Percentiles rank a stretch among this genome's conserved stretches.
Conservation (phyloP, 2,329 filamentous ascomycete genomes). For the Pseudonectria foliicola region DNA sequence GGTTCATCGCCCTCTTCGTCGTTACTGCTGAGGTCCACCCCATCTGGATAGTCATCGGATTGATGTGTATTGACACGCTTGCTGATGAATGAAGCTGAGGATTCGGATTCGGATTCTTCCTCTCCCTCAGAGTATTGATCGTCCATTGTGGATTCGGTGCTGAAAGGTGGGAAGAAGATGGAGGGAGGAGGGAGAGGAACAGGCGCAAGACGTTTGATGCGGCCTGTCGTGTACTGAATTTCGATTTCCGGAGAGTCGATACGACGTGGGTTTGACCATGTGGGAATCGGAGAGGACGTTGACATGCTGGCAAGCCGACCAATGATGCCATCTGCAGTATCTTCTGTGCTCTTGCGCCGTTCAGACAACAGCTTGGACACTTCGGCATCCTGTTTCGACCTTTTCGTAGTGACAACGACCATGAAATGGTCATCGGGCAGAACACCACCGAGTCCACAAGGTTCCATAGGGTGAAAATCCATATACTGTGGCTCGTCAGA, state of each 20-base stretch:
- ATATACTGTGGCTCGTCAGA: constrained; percentile 34
- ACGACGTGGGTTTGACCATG: constrained; percentile 1
- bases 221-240: constrained; percentile 40
- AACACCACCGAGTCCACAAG: constrained; percentile 52
- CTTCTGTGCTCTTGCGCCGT: constrained; percentile 15
- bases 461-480: constrained; percentile 38
- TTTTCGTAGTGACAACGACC: constrained; percentile 45
- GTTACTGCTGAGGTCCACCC: constrained; percentile 32
- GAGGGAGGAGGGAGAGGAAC: constrained; percentile 45
- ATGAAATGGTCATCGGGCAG: constrained; percentile 59
- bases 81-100: constrained; percentile 25
- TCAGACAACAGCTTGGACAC: background rate
- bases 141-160: constrained; percentile 29
- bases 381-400: constrained; percentile 26
- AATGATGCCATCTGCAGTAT: constrained; percentile 34
- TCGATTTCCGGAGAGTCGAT: constrained; percentile 19
- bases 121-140: constrained; percentile 24
- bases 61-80: constrained; percentile 30
- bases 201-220: constrained; percentile 37
- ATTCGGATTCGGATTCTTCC: constrained; percentile 22
- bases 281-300: constrained; percentile 28
- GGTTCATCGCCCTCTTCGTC: constrained; percentile 36
- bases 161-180: constrained; percentile 44
- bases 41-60: constrained; percentile 35
- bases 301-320: constrained; percentile 35